These are phyloP conservation scores for Rhizoclosmatium globosum DNA, from an alignment of 192 early-diverging fungal genomes.

Conservation along the genomic window DNA sequence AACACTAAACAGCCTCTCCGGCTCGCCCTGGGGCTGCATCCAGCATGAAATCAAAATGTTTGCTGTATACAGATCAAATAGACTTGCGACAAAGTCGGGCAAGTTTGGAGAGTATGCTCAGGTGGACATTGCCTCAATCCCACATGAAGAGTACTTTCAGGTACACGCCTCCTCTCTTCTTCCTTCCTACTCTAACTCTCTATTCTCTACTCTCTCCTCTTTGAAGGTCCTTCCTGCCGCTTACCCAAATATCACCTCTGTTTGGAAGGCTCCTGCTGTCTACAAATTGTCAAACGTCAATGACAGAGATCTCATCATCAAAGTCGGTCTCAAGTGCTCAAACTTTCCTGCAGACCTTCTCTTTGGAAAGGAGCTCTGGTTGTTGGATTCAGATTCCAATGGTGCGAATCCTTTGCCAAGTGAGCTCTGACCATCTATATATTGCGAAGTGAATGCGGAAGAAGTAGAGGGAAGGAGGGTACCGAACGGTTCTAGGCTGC, in stretches of 20 bases:
- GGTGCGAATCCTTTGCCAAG: background rate
- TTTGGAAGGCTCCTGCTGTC: background rate
- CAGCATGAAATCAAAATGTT: background rate
- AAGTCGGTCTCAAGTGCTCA: slow-evolving; percentile 15
- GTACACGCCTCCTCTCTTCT: background rate
- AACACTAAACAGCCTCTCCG: background rate
- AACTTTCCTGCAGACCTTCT: slow-evolving; percentile 31
- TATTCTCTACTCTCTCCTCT: no score
- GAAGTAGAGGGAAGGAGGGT: background rate
- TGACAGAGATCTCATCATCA: slow-evolving; percentile 20
- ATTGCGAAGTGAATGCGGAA: background rate
- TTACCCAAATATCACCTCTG: no score
- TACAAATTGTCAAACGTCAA: background rate
- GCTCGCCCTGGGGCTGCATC: slow-evolving; percentile 19
- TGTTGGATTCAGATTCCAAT: slow-evolving; percentile 5
- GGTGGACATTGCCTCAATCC: slow-evolving; percentile 19
- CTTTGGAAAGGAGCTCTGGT: slow-evolving; percentile 24
- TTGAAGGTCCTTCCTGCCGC: no score
- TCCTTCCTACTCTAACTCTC: no score
- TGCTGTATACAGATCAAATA: slow-evolving; percentile 14
- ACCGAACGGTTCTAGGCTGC: no score
- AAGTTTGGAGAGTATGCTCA: slow-evolving; percentile 23
- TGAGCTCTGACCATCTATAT: background rate
- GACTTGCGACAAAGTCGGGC: background rate
- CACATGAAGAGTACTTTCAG: slow-evolving; percentile 24